Conservation (phyloP, 805 yeast species). For the Lipomyces japonicus region DNA sequence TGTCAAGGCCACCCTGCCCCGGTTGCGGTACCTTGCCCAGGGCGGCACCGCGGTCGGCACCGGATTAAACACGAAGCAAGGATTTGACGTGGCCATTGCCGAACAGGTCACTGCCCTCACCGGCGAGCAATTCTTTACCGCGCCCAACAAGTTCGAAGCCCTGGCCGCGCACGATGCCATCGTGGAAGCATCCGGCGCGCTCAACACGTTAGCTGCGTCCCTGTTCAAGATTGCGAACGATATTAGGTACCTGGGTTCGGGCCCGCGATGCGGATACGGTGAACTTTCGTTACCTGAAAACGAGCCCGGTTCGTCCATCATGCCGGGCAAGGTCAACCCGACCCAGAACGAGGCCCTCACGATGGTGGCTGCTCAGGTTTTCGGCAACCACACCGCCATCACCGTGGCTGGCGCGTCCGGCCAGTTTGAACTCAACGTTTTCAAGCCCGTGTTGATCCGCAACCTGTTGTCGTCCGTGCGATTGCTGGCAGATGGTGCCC, state of each 20-base stretch:
- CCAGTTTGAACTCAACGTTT: slow-evolving; percentile 94
- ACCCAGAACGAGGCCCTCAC: slow-evolving; percentile 98
- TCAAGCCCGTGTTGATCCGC: slow-evolving; percentile 92
- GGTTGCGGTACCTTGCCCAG: slow-evolving; percentile 82
- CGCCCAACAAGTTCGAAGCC: slow-evolving; percentile 98
- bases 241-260: slow-evolving; percentile 96
- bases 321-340: slow-evolving; percentile 99
- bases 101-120: slow-evolving; percentile 79
- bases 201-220: slow-evolving; percentile 91
- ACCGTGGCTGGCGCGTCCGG: slow-evolving; percentile 98
- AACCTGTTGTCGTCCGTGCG: slow-evolving; percentile 85
- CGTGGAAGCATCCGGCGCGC: slow-evolving; percentile 96
- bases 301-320: slow-evolving; percentile 98
- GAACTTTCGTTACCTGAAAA: slow-evolving; percentile 94
- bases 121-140: slow-evolving; percentile 84
- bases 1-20: slow-evolving; percentile 71
- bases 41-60: slow-evolving; percentile 99
- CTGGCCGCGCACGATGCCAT: slow-evolving; percentile 98
- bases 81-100: slow-evolving; percentile 85
- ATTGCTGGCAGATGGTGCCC: slow-evolving; percentile 80
- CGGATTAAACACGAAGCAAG: slow-evolving; percentile 89
- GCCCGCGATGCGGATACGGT: slow-evolving; percentile 99
- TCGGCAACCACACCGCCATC: slow-evolving; percentile 93
- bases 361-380: slow-evolving; percentile 96
- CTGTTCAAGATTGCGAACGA: slow-evolving; percentile 96